Conservation (phyloP, 108 stramenopile genomes). For the Pseudonitzschia pungens region DNA sequence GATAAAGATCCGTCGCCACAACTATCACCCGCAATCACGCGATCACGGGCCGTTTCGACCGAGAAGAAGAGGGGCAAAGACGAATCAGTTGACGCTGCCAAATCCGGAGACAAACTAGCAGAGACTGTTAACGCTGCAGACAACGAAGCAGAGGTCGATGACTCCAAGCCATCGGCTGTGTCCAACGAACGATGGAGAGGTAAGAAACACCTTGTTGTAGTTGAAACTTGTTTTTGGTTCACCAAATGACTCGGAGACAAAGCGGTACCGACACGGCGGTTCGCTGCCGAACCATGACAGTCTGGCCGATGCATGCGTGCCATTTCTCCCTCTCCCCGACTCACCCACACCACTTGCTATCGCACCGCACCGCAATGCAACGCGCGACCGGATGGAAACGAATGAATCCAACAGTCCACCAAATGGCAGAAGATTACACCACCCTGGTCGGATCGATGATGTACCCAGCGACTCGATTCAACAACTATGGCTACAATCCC, state of each 20-base stretch:
- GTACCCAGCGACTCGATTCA: constrained; percentile 40
- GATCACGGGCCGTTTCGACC: constrained; percentile 4
- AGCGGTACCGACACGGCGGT: too few species aligned
- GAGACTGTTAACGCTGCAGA: not conserved
- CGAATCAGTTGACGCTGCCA: not conserved
- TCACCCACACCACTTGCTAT: too few species aligned
- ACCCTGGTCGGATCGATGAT: constrained; percentile 53
- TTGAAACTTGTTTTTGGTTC: not conserved
- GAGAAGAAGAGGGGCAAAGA: not conserved
- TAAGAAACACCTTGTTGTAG: not conserved
- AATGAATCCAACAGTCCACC: constrained; percentile 36
- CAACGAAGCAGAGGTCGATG: not conserved
- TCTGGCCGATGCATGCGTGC: too few species aligned
- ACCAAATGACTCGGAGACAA: too few species aligned
- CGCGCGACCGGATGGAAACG: not conserved
- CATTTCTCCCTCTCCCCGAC: too few species aligned
- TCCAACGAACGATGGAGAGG: constrained; percentile 17
- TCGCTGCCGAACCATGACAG: too few species aligned
- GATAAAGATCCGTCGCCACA: not conserved
- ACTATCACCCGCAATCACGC: constrained; percentile 9
- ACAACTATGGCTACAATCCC: constrained; percentile 56
- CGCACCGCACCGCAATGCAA: not conserved
- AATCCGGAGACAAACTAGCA: too few species aligned
- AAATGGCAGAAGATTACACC: constrained; percentile 76
- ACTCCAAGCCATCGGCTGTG: not conserved